phyloP scores from a whole-genome alignment of 2,329 filamentous ascomycete genomes.

The Clarireedia hainanense region DNA sequence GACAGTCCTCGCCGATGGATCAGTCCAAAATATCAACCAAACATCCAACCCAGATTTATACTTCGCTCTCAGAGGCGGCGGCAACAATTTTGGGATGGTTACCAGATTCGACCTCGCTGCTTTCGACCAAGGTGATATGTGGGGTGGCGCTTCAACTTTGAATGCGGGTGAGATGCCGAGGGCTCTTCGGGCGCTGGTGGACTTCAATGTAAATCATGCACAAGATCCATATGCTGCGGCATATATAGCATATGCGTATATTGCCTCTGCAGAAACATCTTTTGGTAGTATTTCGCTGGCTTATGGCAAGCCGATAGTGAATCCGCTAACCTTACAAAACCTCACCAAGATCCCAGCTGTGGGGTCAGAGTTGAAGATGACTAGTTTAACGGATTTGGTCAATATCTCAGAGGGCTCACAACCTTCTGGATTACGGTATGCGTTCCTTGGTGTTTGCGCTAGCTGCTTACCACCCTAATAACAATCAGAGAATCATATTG shows the following conservation, averaged over 20 bases:
- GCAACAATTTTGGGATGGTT: constrained; percentile 29
- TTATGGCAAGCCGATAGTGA: constrained; percentile 1
- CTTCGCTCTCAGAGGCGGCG: constrained; percentile 45
- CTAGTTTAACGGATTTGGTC: constrained; percentile 12
- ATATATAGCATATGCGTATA: not conserved
- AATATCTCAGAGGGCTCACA: constrained; percentile 7
- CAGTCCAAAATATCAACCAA: constrained; percentile 33
- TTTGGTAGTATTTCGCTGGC: not conserved
- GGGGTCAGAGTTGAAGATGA: constrained; percentile 6
- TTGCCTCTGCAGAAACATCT: not conserved
- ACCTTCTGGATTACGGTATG: not conserved
- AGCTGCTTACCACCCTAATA: not conserved
- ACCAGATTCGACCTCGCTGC: constrained; percentile 29
- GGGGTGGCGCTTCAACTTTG: constrained; percentile 10
- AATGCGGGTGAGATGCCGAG: not conserved
- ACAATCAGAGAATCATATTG: not conserved
- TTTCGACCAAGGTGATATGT: constrained; percentile 15
- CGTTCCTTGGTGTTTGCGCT: not conserved
- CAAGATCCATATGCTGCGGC: constrained; percentile 2
- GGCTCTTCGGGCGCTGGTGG: not conserved
- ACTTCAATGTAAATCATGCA: constrained; percentile 1
- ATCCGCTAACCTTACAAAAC: constrained; percentile 14
- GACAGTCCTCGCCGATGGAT: constrained; percentile 39
- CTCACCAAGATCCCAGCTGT: constrained; percentile 10
- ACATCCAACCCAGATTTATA: constrained; percentile 40